These are phyloP conservation scores for Juglanconis juglandina DNA, from an alignment of 2,329 filamentous ascomycete species.

Conservation along the genomic window DNA sequence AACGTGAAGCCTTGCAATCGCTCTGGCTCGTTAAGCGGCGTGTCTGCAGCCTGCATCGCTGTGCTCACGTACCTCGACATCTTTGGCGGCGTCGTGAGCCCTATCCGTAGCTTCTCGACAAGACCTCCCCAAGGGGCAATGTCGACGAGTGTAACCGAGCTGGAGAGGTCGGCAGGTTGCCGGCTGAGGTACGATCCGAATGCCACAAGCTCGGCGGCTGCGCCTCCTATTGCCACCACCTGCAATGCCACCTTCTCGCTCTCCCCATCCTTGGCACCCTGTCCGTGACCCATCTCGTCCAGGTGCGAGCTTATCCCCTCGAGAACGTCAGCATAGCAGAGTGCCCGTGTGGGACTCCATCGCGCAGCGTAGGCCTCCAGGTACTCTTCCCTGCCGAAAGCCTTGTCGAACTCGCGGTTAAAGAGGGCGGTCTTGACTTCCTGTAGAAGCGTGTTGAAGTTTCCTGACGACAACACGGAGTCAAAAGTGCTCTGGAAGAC, in stretches of 20 bases:
- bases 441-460: slow-evolving; percentile 62
- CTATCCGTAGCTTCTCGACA: slow-evolving; percentile 53
- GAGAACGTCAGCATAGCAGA: slow-evolving; percentile 70
- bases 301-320: slow-evolving; percentile 34
- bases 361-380: slow-evolving; percentile 81
- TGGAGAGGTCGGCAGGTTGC: slow-evolving; percentile 18
- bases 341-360: slow-evolving; percentile 83
- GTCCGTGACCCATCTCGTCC: slow-evolving; percentile 11
- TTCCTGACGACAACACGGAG: slow-evolving; percentile 42
- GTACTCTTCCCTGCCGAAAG: slow-evolving; percentile 70
- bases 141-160: slow-evolving; percentile 67
- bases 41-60: slow-evolving; percentile 41
- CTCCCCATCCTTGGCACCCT: not conserved
- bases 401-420: slow-evolving; percentile 75
- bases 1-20: slow-evolving; percentile 41
- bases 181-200: slow-evolving; percentile 43
- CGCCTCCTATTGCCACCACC: slow-evolving; percentile 52
- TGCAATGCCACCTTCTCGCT: slow-evolving; percentile 24
- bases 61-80: slow-evolving; percentile 29
- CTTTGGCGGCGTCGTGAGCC: slow-evolving; percentile 50
- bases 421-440: slow-evolving; percentile 82
- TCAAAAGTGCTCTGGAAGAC: slow-evolving; percentile 67
- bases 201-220: slow-evolving; percentile 59
- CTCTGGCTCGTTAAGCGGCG: slow-evolving; percentile 37
- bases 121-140: slow-evolving; percentile 73